Conservation (phyloP, 164 flowering plant genomes). For the Liriodendron chinense region DNA sequence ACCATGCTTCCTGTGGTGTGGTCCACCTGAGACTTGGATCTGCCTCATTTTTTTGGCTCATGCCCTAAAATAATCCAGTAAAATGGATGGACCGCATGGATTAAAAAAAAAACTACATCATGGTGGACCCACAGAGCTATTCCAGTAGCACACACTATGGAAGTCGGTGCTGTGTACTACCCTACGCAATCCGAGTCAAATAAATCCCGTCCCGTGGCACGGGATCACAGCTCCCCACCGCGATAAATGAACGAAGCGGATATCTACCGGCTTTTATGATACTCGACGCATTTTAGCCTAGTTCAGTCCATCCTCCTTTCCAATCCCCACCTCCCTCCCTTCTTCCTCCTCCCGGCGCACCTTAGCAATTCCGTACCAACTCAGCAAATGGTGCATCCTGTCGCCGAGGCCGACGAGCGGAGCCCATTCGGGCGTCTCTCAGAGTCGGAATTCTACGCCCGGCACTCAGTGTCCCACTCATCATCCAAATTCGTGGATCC, state of each 20-base stretch:
- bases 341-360: background rate
- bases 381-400: conserved; percentile 55
- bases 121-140: too few relatives aligned
- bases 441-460: conserved; percentile 62
- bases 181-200: background rate
- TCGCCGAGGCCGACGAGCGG: conserved; percentile 63
- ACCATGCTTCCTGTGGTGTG: too few relatives aligned
- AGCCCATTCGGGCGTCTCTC: conserved; percentile 70
- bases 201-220: background rate
- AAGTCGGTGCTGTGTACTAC: too few relatives aligned
- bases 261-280: background rate
- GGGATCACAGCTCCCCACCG: background rate
- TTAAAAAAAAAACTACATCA: too few relatives aligned
- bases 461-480: conserved; percentile 65
- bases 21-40: too few relatives aligned
- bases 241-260: background rate
- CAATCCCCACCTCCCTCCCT: background rate
- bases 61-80: too few relatives aligned
- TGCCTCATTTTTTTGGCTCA: too few relatives aligned
- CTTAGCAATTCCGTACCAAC: background rate
- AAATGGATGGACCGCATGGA: too few relatives aligned
- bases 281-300: background rate
- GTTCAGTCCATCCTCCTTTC: background rate
- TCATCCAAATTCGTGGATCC: conserved; percentile 63
- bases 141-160: too few relatives aligned